phyloP scores from a whole-genome alignment of 192 early-diverging fungal species.

The Phycomyces nitens region DNA sequence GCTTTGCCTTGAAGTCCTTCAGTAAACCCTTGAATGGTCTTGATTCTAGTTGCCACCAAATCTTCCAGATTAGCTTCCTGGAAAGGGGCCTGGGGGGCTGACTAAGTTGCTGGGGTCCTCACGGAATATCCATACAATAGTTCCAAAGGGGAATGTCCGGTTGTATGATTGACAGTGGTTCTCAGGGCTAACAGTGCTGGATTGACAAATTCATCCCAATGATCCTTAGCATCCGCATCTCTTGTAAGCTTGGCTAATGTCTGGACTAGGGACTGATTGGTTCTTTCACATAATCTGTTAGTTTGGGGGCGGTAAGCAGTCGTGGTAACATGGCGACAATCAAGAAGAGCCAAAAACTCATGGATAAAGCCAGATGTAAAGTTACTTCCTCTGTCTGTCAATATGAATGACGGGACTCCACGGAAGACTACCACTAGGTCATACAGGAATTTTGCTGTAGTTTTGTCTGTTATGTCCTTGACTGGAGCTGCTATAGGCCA shows the following conservation, averaged over 20 bases:
- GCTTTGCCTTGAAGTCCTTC: background rate
- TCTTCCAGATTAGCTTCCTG: slow-evolving; percentile 6
- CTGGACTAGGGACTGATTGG: slow-evolving; percentile 24
- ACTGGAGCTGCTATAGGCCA: slow-evolving; percentile 20
- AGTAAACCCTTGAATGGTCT: background rate
- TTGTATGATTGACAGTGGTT: slow-evolving; percentile 2
- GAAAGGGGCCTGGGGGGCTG: background rate
- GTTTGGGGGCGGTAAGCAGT: slow-evolving; percentile 19
- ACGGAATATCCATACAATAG: slow-evolving; percentile 19
- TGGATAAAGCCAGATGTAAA: slow-evolving; percentile 5
- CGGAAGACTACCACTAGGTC: background rate
- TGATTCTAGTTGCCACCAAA: background rate
- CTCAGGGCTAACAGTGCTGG: slow-evolving; percentile 7
- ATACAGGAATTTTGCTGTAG: background rate
- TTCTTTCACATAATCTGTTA: slow-evolving; percentile 19
- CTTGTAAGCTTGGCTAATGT: slow-evolving; percentile 13
- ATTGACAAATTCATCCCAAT: slow-evolving; percentile 9
- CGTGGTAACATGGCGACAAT: slow-evolving; percentile 5
- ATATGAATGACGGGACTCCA: slow-evolving; percentile 17
- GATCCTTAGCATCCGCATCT: background rate
- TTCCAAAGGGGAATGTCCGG: no score
- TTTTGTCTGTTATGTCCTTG: background rate
- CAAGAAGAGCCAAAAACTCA: background rate
- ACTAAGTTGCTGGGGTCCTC: slow-evolving; percentile 7
- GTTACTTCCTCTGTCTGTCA: slow-evolving; percentile 16